Conservation (phyloP, 1,139 yeast species). For the Suhomyces choctaworum region DNA sequence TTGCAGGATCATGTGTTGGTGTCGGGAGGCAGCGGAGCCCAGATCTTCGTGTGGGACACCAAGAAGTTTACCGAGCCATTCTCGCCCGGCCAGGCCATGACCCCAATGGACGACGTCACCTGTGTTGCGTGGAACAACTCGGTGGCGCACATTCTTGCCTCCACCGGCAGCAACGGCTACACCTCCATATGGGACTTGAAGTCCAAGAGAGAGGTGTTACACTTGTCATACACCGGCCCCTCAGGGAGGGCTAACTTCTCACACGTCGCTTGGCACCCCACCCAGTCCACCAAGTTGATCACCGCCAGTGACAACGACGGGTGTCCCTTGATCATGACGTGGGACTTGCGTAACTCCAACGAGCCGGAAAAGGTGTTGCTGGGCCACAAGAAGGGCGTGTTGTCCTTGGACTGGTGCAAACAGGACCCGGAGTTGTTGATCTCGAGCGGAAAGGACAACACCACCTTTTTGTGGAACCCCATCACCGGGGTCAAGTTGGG, state of each 20-base stretch:
- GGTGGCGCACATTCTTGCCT: constrained; percentile 84
- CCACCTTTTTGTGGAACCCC: constrained; percentile 91
- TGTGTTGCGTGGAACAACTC: constrained; percentile 88
- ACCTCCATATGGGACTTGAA: constrained; percentile 94
- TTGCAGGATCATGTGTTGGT: constrained; percentile 72
- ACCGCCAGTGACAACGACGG: constrained; percentile 86
- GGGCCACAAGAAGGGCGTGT: constrained; percentile 87
- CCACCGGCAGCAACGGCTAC: constrained; percentile 80
- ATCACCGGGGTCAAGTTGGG: constrained; percentile 67
- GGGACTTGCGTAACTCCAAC: constrained; percentile 94
- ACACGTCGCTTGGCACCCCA: constrained; percentile 86
- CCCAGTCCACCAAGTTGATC: constrained; percentile 75
- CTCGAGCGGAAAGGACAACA: constrained; percentile 90
- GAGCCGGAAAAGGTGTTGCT: constrained; percentile 76
- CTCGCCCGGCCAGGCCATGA: constrained; percentile 75
- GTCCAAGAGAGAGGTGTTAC: constrained; percentile 84
- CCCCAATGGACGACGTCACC: constrained; percentile 80
- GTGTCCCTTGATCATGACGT: constrained; percentile 77
- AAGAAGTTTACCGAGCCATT: constrained; percentile 61
- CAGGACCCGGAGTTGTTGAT: constrained; percentile 77
- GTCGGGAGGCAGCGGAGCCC: constrained; percentile 86
- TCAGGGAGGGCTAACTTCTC: constrained; percentile 61
- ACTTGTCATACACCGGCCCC: constrained; percentile 63
- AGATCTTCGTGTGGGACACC: constrained; percentile 88
- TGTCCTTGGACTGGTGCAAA: constrained; percentile 91